Percentiles rank a stretch among this genome's conserved stretches.
Conservation (phyloP, 768 basidiomycete species). For the Coprinellus aureogranulatus region DNA sequence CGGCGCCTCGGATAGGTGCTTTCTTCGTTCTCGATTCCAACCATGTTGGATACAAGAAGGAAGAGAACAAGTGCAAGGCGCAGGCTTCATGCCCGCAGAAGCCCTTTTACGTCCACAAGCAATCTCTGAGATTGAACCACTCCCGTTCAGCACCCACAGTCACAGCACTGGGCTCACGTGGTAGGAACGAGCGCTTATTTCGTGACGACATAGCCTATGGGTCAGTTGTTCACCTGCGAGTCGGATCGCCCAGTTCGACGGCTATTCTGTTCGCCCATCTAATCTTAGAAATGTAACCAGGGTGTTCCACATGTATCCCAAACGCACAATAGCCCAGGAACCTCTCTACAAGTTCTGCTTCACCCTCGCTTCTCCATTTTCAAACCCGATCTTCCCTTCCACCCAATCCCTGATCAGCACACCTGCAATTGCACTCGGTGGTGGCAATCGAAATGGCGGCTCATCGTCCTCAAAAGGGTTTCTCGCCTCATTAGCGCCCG, state of each 20-base stretch:
- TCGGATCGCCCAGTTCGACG: no score
- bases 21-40: neutral
- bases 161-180: neutral
- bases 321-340: no score
- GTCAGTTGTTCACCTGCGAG: no score
- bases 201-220: no score
- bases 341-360: neutral
- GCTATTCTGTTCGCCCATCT: no score
- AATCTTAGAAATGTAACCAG: no score
- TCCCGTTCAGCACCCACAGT: neutral
- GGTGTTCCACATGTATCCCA: no score
- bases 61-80: neutral
- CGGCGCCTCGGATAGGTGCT: neutral
- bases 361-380: neutral
- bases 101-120: neutral
- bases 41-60: neutral
- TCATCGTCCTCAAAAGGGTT: conserved; percentile 29
- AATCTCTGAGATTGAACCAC: neutral
- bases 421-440: conserved; percentile 77
- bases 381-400: conserved; percentile 51
- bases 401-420: conserved; percentile 82
- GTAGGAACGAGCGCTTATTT: no score
- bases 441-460: conserved; percentile 71
- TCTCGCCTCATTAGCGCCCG: no score
- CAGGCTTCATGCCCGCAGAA: neutral